Percentiles rank a stretch among this genome's conserved stretches.
Evolutionary conservation across 2,329 filamentous ascomycete genomes (phyloP).

Genomic region (Chalara sp.): DNA sequence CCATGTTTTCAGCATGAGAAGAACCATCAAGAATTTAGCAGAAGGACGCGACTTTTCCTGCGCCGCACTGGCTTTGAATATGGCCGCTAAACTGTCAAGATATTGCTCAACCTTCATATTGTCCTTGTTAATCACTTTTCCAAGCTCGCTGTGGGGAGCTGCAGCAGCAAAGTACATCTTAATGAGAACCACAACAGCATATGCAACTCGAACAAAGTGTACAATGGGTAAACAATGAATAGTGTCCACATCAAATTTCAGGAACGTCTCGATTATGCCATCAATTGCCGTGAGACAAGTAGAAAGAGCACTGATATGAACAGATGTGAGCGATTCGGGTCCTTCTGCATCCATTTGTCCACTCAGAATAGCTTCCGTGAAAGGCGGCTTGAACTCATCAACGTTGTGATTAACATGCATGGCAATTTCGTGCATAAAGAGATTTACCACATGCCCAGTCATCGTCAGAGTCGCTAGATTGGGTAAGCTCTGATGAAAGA

Average conservation of each 20-base stretch:
- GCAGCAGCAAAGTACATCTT: slow-evolving; percentile 56
- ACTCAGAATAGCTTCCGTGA: slow-evolving; percentile 24
- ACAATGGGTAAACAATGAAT: slow-evolving; percentile 44
- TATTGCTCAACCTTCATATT: slow-evolving; percentile 60
- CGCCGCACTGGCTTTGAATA: slow-evolving; percentile 57
- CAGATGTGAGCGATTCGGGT: slow-evolving; percentile 20
- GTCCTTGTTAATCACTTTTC: slow-evolving; percentile 61
- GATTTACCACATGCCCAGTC: slow-evolving; percentile 43
- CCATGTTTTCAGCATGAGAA: slow-evolving; percentile 65
- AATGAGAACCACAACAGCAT: slow-evolving; percentile 50
- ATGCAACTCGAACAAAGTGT: slow-evolving; percentile 46
- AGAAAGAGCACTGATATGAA: slow-evolving; percentile 45
- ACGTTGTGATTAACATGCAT: slow-evolving; percentile 50
- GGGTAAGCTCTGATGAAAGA: background rate
- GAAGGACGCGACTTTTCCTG: slow-evolving; percentile 59
- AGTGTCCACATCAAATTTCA: slow-evolving; percentile 37
- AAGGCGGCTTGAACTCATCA: slow-evolving; percentile 39
- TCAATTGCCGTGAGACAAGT: slow-evolving; percentile 47
- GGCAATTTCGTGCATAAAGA: slow-evolving; percentile 54
- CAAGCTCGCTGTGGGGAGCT: slow-evolving; percentile 57
- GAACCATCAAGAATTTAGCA: slow-evolving; percentile 63
- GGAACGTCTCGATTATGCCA: slow-evolving; percentile 43
- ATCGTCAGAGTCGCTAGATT: slow-evolving; percentile 38
- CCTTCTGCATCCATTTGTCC: slow-evolving; percentile 9
- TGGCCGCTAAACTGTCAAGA: slow-evolving; percentile 62